Conservation (phyloP, 2,329 filamentous ascomycete species). For the Diplodia sapinea region DNA sequence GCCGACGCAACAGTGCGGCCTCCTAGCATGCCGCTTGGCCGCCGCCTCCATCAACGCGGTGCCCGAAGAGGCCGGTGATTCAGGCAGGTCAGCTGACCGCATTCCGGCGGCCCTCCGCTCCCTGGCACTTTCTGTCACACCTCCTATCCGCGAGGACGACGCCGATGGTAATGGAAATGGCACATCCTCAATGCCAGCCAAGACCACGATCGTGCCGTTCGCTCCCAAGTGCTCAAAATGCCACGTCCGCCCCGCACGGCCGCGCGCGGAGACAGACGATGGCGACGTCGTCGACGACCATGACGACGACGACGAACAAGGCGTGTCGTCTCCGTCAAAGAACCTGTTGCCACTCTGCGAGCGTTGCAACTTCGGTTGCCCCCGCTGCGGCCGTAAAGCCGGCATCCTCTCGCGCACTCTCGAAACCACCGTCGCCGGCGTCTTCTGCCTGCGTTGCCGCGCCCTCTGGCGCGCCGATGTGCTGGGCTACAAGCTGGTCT, state of each 20-base stretch:
- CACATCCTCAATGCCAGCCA: not conserved
- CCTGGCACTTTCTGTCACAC: slow-evolving; percentile 29
- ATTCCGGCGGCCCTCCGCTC: slow-evolving; percentile 48
- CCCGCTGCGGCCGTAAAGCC: slow-evolving; percentile 44
- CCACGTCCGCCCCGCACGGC: slow-evolving; percentile 39
- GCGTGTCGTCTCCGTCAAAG: not conserved
- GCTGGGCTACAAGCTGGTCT: slow-evolving; percentile 20
- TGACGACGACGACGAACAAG: not conserved
- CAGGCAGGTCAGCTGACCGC: slow-evolving; percentile 47
- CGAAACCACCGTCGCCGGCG: slow-evolving; percentile 33
- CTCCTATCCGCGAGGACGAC: not conserved
- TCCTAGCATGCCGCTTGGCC: slow-evolving; percentile 41
- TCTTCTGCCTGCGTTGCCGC: slow-evolving; percentile 8
- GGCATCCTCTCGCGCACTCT: slow-evolving; percentile 32
- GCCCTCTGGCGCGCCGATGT: slow-evolving; percentile 19
- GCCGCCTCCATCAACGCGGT: slow-evolving; percentile 40
- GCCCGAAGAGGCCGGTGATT: slow-evolving; percentile 49
- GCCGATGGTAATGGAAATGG: not conserved
- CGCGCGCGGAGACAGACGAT: slow-evolving; percentile 27
- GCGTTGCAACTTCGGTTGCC: slow-evolving; percentile 51
- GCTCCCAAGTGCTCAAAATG: slow-evolving; percentile 44
- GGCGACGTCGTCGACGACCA: slow-evolving; percentile 11
- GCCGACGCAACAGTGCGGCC: slow-evolving; percentile 36
- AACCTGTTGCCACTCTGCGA: slow-evolving; percentile 43
- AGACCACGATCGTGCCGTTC: not conserved